These are phyloP conservation scores for Artomyces pyxidatus DNA, from an alignment of 768 basidiomycete genomes.

Conservation along the genomic window DNA sequence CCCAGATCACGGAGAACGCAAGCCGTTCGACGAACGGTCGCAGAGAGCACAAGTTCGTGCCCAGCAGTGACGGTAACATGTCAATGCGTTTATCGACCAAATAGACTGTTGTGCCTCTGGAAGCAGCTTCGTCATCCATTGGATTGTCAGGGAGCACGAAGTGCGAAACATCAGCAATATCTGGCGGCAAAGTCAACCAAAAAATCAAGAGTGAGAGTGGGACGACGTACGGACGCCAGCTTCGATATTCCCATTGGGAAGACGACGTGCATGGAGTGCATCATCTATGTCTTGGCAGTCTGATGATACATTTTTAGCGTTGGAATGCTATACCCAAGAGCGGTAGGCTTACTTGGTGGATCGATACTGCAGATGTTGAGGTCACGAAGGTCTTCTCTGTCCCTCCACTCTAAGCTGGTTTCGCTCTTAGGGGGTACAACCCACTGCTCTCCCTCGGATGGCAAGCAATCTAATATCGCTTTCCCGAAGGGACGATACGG, in stretches of 20 bases:
- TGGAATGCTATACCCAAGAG: background rate
- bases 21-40: conserved; percentile 88
- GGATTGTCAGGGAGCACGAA: conserved; percentile 90
- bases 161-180: conserved; percentile 97
- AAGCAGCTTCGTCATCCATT: conserved; percentile 95
- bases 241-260: conserved; percentile 93
- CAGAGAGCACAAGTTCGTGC: conserved; percentile 92
- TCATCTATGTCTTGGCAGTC: conserved; percentile 99
- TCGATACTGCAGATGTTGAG: conserved; percentile 94
- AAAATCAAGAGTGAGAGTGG: background rate
- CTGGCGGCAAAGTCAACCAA: conserved; percentile 31
- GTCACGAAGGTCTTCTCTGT: conserved; percentile 80
- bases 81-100: conserved; percentile 98
- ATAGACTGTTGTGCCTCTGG: conserved; percentile 94
- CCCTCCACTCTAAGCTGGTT: conserved; percentile 55
- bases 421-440: conserved; percentile 74
- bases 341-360: conserved; percentile 60
- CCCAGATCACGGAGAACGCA: conserved; percentile 96
- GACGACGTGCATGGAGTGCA: conserved; percentile 79
- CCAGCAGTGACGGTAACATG: conserved; percentile 90
- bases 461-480: conserved; percentile 87
- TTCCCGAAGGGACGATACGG: conserved; percentile 96
- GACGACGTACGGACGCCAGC: conserved; percentile 88
- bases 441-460: conserved; percentile 85
- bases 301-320: conserved; percentile 23